phyloP scores from a whole-genome alignment of 2,329 filamentous ascomycete genomes.

The Didymosphaeria variabile region DNA sequence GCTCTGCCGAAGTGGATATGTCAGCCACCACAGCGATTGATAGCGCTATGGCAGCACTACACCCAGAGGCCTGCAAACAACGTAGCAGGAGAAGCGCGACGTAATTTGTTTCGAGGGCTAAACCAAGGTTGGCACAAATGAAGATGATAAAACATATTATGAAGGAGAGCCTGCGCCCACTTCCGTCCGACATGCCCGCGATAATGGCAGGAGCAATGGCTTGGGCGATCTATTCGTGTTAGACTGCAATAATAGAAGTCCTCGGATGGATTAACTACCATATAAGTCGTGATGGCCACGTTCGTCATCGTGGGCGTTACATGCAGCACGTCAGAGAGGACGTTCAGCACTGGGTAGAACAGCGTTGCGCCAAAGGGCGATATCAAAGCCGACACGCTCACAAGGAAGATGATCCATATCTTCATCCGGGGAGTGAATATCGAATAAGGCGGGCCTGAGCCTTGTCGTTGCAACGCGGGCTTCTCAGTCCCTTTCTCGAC shows the following conservation, averaged over 20 bases:
- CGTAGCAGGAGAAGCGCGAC: constrained; percentile 46
- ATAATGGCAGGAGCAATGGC: constrained; percentile 63
- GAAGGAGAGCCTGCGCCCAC: constrained; percentile 62
- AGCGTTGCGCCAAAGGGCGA: constrained; percentile 56
- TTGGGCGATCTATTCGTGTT: constrained; percentile 51
- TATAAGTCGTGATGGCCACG: constrained; percentile 61
- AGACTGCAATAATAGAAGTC: constrained; percentile 10
- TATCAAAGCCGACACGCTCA: constrained; percentile 57
- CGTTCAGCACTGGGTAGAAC: constrained; percentile 49
- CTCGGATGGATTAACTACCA: constrained; percentile 36
- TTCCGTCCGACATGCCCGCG: constrained; percentile 61
- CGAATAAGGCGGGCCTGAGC: constrained; percentile 41
- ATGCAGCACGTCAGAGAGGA: constrained; percentile 48
- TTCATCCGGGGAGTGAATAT: constrained; percentile 49
- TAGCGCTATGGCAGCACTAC: constrained; percentile 61
- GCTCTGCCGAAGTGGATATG: constrained; percentile 72
- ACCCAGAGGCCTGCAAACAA: constrained; percentile 51
- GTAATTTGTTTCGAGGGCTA: constrained; percentile 49
- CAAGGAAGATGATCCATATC: constrained; percentile 60
- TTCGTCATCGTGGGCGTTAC: constrained; percentile 58
- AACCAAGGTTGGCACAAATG: constrained; percentile 47
- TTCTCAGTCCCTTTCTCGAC: constrained; percentile 25
- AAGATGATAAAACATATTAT: constrained; percentile 54
- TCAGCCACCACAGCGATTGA: constrained; percentile 78
- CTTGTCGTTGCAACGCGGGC: constrained; percentile 27